phyloP scores from a whole-genome alignment of 306 rosid genomes.

The Cicer pinnatifidum region DNA sequence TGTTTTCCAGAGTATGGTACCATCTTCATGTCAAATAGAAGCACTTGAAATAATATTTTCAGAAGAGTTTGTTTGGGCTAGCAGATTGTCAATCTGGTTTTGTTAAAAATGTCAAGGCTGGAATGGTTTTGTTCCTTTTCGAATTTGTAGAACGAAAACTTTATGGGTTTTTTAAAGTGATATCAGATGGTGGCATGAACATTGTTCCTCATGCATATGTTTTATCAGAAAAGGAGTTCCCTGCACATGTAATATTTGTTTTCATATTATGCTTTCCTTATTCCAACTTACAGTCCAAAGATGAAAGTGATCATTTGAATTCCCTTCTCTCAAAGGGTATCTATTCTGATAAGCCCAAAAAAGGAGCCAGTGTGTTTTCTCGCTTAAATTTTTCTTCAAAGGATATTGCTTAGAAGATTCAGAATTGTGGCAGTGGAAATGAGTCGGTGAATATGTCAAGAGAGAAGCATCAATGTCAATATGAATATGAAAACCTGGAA shows the following conservation, averaged over 20 bases:
- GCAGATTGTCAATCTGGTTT: slow-evolving; percentile 39
- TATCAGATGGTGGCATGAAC: slow-evolving; percentile 56
- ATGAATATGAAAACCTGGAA: background rate
- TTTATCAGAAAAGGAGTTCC: slow-evolving; percentile 58
- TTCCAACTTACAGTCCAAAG: slow-evolving; percentile 27
- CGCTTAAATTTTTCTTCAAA: slow-evolving; percentile 46
- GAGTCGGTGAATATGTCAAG: slow-evolving; percentile 10
- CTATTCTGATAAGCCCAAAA: slow-evolving; percentile 41
- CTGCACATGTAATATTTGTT: slow-evolving; percentile 49
- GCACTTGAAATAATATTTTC: slow-evolving; percentile 51
- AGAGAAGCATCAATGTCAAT: background rate
- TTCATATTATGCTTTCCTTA: slow-evolving; percentile 13
- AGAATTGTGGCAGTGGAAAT: slow-evolving; percentile 9
- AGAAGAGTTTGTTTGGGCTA: slow-evolving; percentile 53
- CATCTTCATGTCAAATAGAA: slow-evolving; percentile 60
- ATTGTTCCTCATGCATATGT: slow-evolving; percentile 52
- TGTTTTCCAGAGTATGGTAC: slow-evolving; percentile 53
- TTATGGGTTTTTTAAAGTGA: slow-evolving; percentile 60
- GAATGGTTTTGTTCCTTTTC: slow-evolving; percentile 62
- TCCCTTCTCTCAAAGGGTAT: slow-evolving; percentile 25
- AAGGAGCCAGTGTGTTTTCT: slow-evolving; percentile 51
- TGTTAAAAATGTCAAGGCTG: slow-evolving; percentile 53
- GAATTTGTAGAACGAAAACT: slow-evolving; percentile 56
- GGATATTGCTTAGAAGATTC: slow-evolving; percentile 11
- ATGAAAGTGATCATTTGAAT: slow-evolving; percentile 18